Evolutionary conservation across 345 rosid species (phyloP).

Genomic region (Iberis pinnata): DNA sequence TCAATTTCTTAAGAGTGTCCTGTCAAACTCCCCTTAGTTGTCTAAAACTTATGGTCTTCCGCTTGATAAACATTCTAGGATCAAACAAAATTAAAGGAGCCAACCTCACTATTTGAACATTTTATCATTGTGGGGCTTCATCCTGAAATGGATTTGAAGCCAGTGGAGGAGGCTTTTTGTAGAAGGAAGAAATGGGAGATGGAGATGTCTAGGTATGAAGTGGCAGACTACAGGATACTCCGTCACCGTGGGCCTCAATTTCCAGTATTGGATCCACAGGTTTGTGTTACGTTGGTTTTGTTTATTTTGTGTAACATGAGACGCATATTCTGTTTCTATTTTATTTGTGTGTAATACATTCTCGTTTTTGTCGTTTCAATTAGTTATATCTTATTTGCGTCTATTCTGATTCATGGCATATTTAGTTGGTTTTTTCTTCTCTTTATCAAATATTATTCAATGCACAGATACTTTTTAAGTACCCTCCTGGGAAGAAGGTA

Average conservation of each 20-base stretch:
- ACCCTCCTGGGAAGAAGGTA: conserved; percentile 87
- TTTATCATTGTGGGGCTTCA: conserved; percentile 81
- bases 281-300: conserved; percentile 25
- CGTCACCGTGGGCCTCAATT: conserved; percentile 58
- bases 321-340: not conserved
- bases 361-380: conserved; percentile 10
- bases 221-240: conserved; percentile 38
- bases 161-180: conserved; percentile 76
- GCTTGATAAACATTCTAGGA: conserved; percentile 49
- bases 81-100: conserved; percentile 53
- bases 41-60: not conserved
- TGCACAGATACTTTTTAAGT: conserved; percentile 68
- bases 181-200: conserved; percentile 80
- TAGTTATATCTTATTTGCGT: too few relatives aligned
- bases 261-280: conserved; percentile 92
- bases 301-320: conserved; percentile 4
- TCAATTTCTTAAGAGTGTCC: conserved; percentile 19
- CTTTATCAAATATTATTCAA: conserved; percentile 18
- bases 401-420: conserved; percentile 8
- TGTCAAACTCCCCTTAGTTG: conserved; percentile 10
- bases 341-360: conserved; percentile 2
- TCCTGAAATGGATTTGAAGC: conserved; percentile 66
- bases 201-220: conserved; percentile 52
- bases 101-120: conserved; percentile 80
- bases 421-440: conserved; percentile 18